Evolutionary conservation across 306 rosid species (phyloP), one percentile per base, ranked within the genome.

Genomic region (Ammopiptanthus mongolicus): DNA sequence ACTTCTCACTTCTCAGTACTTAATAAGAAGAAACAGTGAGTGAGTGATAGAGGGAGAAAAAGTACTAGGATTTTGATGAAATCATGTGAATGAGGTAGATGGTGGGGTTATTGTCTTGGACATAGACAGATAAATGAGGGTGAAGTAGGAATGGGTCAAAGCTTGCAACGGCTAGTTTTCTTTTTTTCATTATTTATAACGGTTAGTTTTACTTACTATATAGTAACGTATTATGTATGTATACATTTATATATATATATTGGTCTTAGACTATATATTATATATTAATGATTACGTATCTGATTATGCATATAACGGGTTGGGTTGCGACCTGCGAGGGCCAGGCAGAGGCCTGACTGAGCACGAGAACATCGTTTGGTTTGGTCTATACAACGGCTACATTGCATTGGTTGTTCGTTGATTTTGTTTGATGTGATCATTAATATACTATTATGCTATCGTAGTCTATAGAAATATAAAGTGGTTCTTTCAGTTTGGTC

Each of bases 161-260:
- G 73, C 48, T 70, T 77, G 69, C 70, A 77, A 41, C 47, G 47
- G 47, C 47, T 41, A 41, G 14, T 41, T 41, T 41, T 3, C 10
- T 41, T 68, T 15, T 74, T 78, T 69, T 76, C 65, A 64, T 77
- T 83, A 66, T 47, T 84, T 18, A 25, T 51, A 92, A 92, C 98
- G 96, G 96, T 96, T 92, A 90, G 84, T 84, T 92, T 84, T 71
- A 75, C 14, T 56, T 73, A 34, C 4, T 44, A 44, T 44, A 44
- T 13, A 12, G 6, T 44, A 44, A 44, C 3, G 50, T 12, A 44
- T 13, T 42, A 11, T 11, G 0, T 44, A 4, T 44, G 7, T 0
- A 6, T 12, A 12, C 12, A 11, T 11, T 0, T 44, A 4, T 44
- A 36, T 0, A 6, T 12, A 12, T 44, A 3, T 44, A 4, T 3